Evolutionary conservation across 129 eudicot genomes (phyloP).

Genomic region (Chrysanthemum lavandulifolium): DNA sequence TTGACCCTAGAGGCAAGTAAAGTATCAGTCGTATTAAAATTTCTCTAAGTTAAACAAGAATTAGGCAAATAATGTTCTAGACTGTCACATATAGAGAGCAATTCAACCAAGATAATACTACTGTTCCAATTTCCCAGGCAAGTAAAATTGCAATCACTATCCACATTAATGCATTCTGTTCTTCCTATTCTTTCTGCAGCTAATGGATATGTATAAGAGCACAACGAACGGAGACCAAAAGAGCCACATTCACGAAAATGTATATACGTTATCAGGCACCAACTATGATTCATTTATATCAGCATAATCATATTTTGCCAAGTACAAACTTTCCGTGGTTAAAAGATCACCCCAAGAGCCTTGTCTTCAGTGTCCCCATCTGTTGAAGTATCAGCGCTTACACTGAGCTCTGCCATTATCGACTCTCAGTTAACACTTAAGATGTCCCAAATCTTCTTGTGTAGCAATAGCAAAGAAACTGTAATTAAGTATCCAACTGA

Average conservation of each 20-base stretch:
- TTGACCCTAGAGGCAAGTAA: no score
- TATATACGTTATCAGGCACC: not conserved
- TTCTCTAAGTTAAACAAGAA: no score
- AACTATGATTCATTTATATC: not conserved
- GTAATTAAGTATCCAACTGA: conserved; percentile 26
- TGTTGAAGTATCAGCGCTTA: conserved; percentile 65
- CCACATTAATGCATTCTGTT: not conserved
- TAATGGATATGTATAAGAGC: not conserved
- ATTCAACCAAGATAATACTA: no score
- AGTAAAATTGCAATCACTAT: no score
- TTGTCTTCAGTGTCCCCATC: conserved; percentile 70
- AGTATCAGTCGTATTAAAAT: no score
- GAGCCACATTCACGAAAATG: not conserved
- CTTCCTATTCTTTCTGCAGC: not conserved
- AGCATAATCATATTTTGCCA: not conserved
- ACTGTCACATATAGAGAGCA: no score
- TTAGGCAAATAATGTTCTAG: no score
- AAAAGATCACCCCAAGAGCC: conserved; percentile 37
- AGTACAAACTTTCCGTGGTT: not conserved
- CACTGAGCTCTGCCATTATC: conserved; percentile 66
- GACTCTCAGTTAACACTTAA: conserved; percentile 30
- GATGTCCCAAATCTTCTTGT: conserved; percentile 10
- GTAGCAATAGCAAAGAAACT: conserved; percentile 9
- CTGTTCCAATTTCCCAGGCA: no score
- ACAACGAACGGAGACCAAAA: not conserved